Evolutionary conservation across 164 flowering plant genomes (phyloP).

Genomic region (Vitis rotundifolia): DNA sequence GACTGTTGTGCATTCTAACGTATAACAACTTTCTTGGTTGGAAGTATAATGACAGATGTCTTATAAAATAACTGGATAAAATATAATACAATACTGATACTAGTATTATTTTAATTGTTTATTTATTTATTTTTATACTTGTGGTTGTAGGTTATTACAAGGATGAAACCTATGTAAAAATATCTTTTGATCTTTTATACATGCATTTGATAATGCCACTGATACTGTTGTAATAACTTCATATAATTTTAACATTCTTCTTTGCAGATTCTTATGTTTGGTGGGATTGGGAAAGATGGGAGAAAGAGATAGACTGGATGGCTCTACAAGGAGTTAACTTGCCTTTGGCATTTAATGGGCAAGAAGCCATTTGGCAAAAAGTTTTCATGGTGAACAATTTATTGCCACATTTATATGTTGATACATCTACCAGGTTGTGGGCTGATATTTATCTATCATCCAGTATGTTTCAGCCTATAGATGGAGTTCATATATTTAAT

Average conservation of each 20-base stretch:
- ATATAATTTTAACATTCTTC: neutral
- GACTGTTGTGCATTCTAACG: too few relatives aligned
- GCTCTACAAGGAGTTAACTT: conserved; percentile 95
- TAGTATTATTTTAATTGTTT: too few relatives aligned
- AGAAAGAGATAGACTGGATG: conserved; percentile 99
- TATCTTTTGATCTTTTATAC: neutral
- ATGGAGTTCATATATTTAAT: neutral
- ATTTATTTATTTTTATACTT: too few relatives aligned
- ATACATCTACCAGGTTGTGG: neutral
- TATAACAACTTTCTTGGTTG: too few relatives aligned
- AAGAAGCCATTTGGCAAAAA: conserved; percentile 94
- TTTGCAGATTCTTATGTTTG: conserved; percentile 89
- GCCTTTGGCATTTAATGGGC: conserved; percentile 94
- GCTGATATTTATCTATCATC: neutral
- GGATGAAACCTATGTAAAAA: too few relatives aligned
- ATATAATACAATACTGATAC: too few relatives aligned
- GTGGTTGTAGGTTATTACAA: too few relatives aligned
- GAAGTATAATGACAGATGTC: too few relatives aligned
- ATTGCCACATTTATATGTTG: neutral
- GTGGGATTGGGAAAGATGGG: conserved; percentile 99
- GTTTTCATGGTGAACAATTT: conserved; percentile 71
- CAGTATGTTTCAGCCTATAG: neutral
- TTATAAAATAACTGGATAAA: too few relatives aligned
- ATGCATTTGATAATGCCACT: neutral
- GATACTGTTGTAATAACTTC: neutral